A percentile compares a stretch with the other conserved stretches of the same genome.
Evolutionary conservation across 139 green algal genomes (phyloP).

Genomic region (Chlamydomonas sp.): DNA sequence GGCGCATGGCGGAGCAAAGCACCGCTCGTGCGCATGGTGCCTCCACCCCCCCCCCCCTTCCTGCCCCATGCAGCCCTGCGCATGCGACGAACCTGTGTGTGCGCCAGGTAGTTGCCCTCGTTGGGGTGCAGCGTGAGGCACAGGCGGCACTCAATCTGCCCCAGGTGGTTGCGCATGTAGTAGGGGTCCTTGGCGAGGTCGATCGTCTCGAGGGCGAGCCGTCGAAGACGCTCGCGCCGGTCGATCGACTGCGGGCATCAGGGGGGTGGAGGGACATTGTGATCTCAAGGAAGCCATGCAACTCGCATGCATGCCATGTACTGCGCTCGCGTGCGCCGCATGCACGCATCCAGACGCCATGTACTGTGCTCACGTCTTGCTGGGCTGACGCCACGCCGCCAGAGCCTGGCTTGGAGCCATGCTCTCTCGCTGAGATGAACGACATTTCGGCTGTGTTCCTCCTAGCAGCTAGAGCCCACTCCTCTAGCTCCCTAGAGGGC

Average conservation of each 20-base stretch:
- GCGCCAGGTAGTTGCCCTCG: slow-evolving; percentile 98
- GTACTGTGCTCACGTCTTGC: slow-evolving; percentile 56
- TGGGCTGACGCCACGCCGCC: slow-evolving; percentile 66
- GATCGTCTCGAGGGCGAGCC: slow-evolving; percentile 96
- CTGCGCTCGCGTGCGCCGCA: neutral
- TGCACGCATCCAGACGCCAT: neutral
- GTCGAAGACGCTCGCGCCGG: slow-evolving; percentile 83
- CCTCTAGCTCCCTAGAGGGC: too few relatives aligned
- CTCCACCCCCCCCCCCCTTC: too few relatives aligned
- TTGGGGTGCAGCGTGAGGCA: slow-evolving; percentile 98
- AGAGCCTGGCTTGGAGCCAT: slow-evolving; percentile 80
- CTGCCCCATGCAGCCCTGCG: too few relatives aligned
- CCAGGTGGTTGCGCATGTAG: slow-evolving; percentile 98
- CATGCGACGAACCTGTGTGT: slow-evolving; percentile 77
- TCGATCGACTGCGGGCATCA: slow-evolving; percentile 61
- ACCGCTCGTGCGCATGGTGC: neutral
- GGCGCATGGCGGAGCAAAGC: too few relatives aligned
- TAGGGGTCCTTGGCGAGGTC: slow-evolving; percentile 98
- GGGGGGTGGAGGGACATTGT: neutral
- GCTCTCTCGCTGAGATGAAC: slow-evolving; percentile 77
- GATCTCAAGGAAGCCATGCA: neutral
- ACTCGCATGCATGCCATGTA: neutral
- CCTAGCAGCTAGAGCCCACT: too few relatives aligned
- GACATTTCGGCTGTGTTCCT: slow-evolving; percentile 68
- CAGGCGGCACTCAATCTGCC: slow-evolving; percentile 95